Evolutionary conservation across 441 rosid species (phyloP).

Genomic region (Isatis lusitanica): DNA sequence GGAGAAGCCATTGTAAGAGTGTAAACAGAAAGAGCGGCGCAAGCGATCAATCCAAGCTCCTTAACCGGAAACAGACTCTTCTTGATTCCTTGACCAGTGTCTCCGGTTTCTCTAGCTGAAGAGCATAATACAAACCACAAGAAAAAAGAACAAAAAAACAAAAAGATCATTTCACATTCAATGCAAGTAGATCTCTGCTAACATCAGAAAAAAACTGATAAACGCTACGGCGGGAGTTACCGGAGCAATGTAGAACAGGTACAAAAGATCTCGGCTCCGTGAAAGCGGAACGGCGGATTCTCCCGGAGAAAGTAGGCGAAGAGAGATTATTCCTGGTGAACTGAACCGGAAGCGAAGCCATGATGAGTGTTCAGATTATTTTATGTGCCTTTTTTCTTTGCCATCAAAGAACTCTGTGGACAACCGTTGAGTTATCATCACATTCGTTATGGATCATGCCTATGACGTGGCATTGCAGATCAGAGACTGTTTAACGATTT

Average conservation of each 20-base stretch:
- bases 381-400: not conserved
- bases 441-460: conserved; percentile 30
- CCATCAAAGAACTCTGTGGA: not conserved
- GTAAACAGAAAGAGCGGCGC: conserved; percentile 70
- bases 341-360: conserved; percentile 48
- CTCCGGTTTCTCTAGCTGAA: conserved; percentile 35
- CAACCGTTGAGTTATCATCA: conserved; percentile 37
- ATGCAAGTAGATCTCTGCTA: not conserved
- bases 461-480: conserved; percentile 39
- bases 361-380: not conserved
- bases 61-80: conserved; percentile 41
- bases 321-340: conserved; percentile 33
- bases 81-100: conserved; percentile 25
- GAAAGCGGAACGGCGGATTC: conserved; percentile 19
- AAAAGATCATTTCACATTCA: conserved; percentile 12
- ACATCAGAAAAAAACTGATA: not conserved
- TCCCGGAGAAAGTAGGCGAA: conserved; percentile 12
- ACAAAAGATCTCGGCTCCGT: conserved; percentile 31
- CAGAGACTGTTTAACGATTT: not conserved
- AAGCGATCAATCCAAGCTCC: conserved; percentile 56
- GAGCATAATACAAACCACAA: not conserved
- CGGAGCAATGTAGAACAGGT: conserved; percentile 41
- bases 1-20: conserved; percentile 74
- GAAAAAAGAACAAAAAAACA: not conserved
- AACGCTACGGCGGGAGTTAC: conserved; percentile 19